Evolutionary conservation across 352 stramenopile genomes (phyloP).

Genomic region (Pseudoperonospora humuli): DNA sequence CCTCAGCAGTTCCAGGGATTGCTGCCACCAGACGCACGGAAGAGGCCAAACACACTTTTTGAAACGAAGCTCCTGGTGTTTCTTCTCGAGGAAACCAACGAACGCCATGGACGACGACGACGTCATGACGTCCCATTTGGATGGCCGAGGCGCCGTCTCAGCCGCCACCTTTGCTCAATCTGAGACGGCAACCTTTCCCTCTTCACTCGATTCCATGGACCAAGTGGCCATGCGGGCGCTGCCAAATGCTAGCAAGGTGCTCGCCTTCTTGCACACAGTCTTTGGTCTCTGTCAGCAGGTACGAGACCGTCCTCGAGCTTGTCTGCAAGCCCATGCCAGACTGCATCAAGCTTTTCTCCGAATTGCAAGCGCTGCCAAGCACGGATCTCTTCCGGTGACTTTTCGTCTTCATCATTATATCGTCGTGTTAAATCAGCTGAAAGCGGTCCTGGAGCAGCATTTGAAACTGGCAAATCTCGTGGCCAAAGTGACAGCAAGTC

Average conservation of each 20-base stretch:
- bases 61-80: constrained; percentile 8
- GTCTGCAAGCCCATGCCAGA: constrained; percentile 37
- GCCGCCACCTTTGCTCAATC: not conserved
- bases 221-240: constrained; percentile 12
- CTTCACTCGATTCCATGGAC: constrained; percentile 20
- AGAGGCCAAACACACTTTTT: no score
- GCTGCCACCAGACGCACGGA: not conserved
- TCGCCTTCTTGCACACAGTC: constrained; percentile 29
- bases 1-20: not conserved
- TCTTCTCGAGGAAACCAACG: constrained; percentile 11
- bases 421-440: constrained; percentile 41
- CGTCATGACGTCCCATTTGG: not conserved
- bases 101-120: constrained; percentile 17
- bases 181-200: constrained; percentile 11
- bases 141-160: constrained; percentile 1
- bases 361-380: constrained; percentile 26
- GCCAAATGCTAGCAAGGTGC: constrained; percentile 28
- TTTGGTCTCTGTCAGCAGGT: constrained; percentile 36
- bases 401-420: constrained; percentile 33
- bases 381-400: constrained; percentile 8
- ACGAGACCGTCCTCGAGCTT: constrained; percentile 34
- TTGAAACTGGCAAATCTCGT: constrained; percentile 32
- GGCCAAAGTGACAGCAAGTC: constrained; percentile 30
- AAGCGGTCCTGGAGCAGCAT: constrained; percentile 33
- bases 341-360: constrained; percentile 45